Base-by-base conservation (phyloP, 352 stramenopile genomes). In the Globisporangium paddicum region DNA sequence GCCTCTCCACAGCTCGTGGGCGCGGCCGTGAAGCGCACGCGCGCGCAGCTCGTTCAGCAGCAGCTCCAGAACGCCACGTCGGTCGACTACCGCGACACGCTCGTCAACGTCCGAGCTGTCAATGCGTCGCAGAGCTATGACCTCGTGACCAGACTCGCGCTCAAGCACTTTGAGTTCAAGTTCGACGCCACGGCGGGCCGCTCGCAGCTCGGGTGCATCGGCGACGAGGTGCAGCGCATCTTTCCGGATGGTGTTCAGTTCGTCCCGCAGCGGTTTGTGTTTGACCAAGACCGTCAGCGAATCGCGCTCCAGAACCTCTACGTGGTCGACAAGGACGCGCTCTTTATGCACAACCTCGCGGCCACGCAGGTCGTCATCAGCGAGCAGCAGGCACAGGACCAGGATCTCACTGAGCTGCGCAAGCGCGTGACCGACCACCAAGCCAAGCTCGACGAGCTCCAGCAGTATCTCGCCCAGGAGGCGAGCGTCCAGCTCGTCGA, bases 301-400 rank as follows among this genome's bases (percentile, higher is more conserved):
- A 86, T 97, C 3, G 64, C 77, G 11, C 51, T 97, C 26, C 75
- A 86, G 42, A 85, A 97, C 61, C 82, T 96, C 60, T 81, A 91
- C 30, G 75, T 90, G 2, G 77, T 97, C 7, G 90, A 97, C 68
- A 95, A 95, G 44, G 78, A 91, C 48, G 73, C 82, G 21, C 67
- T 98, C 5, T 97, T 97, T 62, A 96, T 97, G 89, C 87, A 97
- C 76, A 95, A 86, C 53, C 66, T 98, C 11, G 90, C 73, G 2
- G 93, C 90, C 18, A 94, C 87, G 0, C 87, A 98, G 64, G 82
- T 93, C 55, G 67, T 98, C 2, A 72, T 87, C 30, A 42, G 52
- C n/a, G 62, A 79, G 21, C 58, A 83, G 8, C 44, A 57, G 5
- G 55, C 53, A 21, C 60, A 73, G 16, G 57, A 72, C 18, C 46